Evolutionary conservation across 1,284 basidiomycete genomes (phyloP), one percentile per base, ranked within the genome.

Genomic region (Fomitiporia mediterranea): DNA sequence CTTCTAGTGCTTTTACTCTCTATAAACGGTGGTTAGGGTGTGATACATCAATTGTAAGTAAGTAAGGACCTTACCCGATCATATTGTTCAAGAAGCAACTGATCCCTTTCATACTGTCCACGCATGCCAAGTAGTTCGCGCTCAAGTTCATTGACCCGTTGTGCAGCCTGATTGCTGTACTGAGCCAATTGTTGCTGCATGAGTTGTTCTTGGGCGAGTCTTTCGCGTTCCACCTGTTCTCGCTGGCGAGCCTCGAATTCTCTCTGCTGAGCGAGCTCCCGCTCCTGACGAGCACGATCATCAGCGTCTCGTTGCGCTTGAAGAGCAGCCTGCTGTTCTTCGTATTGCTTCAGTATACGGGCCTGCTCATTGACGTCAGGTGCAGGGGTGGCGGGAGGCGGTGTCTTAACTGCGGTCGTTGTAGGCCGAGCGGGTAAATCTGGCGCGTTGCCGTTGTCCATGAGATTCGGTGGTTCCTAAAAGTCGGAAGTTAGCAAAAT

Each of bases 81-180:
- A 69, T 99, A 99, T 68, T 98, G 95, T 72, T 98, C 96, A 56
- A 99, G 77, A 74, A 99, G 84, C 66, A 99, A 89, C 71, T 99
- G 97, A 67, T 99, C 96, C 13, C 96, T 85, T 74, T 99, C 97
- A 70, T 94, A 99, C 70, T 99, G 97, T 0, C 96, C 94, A 53
- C 94, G 81, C 90, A 98, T 91, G 13, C 82, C 90, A 40, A 99
- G 80, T 58, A 98, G 77, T 70, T 99, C 91, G 55, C 91, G 80
- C 70, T 99, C 93, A 39, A 97, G 79, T 65, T 98, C 91, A 60
- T 79, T 75, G 58, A 81, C 80, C 62, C 86, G 87, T 62, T 81
- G 79, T 39, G 77, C 82, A 37, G 83, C 83, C 67, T 87, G 82
- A 62, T 82, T 86, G 63, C 78, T 85, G 64, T 85, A 83, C 68